Conservation (phyloP, 2,329 filamentous ascomycete species). For the Calonectria leucothoes region DNA sequence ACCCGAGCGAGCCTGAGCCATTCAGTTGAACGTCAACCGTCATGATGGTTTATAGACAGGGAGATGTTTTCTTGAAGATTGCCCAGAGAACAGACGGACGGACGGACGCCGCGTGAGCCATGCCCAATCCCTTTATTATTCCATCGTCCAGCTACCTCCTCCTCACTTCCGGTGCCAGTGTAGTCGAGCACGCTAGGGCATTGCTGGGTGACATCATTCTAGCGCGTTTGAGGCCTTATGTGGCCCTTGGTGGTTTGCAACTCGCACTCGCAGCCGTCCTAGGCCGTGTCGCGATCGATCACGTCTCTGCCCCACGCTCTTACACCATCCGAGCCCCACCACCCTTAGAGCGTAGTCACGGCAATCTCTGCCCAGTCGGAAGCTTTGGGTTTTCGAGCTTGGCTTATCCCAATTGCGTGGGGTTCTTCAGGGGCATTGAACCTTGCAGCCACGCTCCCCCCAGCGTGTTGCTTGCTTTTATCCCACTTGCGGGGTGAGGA, state of each 20-base stretch:
- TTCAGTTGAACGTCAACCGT: constrained; percentile 23
- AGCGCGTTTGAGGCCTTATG: constrained; percentile 10
- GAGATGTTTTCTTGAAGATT: not conserved
- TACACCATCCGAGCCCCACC: constrained; percentile 38
- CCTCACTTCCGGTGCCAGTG: constrained; percentile 2
- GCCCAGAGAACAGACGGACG: not conserved
- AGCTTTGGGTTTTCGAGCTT: not conserved
- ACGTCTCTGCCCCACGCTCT: constrained; percentile 39
- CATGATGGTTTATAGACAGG: constrained; percentile 15
- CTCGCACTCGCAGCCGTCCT: constrained; percentile 20
- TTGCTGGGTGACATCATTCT: constrained; percentile 31
- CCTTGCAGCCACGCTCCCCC: not conserved
- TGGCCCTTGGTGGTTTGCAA: constrained; percentile 15
- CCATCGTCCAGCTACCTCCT: constrained; percentile 8
- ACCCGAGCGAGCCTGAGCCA: constrained; percentile 8
- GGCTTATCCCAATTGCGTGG: not conserved
- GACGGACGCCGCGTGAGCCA: constrained; percentile 6
- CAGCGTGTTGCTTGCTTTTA: not conserved
- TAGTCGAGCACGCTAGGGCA: constrained; percentile 32
- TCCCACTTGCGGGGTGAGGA: constrained; percentile 5
- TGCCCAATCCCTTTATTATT: constrained; percentile 25
- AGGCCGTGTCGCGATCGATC: constrained; percentile 31
- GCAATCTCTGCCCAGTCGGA: constrained; percentile 7
- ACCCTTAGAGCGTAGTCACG: not conserved
- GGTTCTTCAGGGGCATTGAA: not conserved